Base-by-base conservation (phyloP, 331 rosid genomes). In the Quercus lobata region DNA sequence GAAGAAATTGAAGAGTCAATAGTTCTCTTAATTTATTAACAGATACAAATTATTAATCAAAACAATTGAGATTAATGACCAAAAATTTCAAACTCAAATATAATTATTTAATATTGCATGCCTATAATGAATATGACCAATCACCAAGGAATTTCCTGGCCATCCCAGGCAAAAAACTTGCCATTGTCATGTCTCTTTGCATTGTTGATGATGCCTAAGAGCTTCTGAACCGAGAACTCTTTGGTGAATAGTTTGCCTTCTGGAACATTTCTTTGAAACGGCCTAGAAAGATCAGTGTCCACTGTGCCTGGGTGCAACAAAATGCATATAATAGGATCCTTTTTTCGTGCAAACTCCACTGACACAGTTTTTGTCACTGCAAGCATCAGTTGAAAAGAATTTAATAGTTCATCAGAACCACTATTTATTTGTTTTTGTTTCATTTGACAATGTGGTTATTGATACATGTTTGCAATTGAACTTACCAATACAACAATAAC, bases 221-320 rank as follows among this genome's bases (percentile, higher is more conserved):
- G 91, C 88, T 89, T 94, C 74, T 91, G 89, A 10, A 86, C 97
- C 12, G 98, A 92, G 86, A 82, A 94, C 78, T 91, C 93, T 80
- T 86, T 90, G 34, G 85, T 91, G 89, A 92, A 91, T 73, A 92
- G 97, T 83, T 92, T 92, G 25, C 86, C 94, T 80, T 88, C 80
- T 5, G 98, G 83, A 82, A 94, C 88, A 85, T 94, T 94, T 76
- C 83, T 90, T 85, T 94, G 98, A 89, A 91, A 94, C 69, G 97
- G 97, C 90, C 69, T 88, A 19, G 98, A 94, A 65, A 94, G 96
- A 88, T 94, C 97, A 16, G 98, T 92, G 91, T 94, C 97, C 82
- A 94, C 98, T 5, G 98, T 94, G 76, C 97, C 98, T 21, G 98
- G 97, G 79, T 94, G 98, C 91, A 94, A 82, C 24, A 92, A 80